Conservation (phyloP, 768 basidiomycete species). For the Mycena kentingensis region DNA sequence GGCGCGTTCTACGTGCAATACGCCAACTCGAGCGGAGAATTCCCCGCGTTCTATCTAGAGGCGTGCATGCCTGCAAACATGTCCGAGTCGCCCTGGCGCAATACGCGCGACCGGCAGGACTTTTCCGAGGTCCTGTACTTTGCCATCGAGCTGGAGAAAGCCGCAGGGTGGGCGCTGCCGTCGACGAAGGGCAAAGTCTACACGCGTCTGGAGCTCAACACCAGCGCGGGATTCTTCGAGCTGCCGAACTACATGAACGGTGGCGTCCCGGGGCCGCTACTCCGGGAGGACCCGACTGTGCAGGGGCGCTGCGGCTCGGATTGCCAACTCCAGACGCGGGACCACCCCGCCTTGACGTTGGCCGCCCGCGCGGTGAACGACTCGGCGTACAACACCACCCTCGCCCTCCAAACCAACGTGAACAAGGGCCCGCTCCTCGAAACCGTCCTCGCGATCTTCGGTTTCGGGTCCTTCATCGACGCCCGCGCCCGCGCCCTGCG, state of each 20-base stretch:
- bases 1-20: constrained; percentile 1
- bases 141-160: background rate
- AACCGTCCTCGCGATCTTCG: background rate
- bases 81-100: background rate
- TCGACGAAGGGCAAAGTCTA: background rate
- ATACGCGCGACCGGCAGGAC: background rate
- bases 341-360: background rate
- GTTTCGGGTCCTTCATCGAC: constrained; percentile 1
- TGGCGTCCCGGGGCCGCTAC: background rate
- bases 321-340: background rate
- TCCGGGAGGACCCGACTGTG: background rate
- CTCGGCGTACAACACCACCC: background rate
- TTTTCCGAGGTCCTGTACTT: constrained; percentile 1
- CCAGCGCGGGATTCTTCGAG: background rate
- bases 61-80: constrained; percentile 1
- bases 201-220: background rate
- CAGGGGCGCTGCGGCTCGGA: background rate
- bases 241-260: constrained; percentile 1
- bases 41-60: constrained; percentile 1
- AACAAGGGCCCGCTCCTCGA: background rate
- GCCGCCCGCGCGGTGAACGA: background rate
- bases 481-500: background rate
- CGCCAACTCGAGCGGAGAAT: background rate
- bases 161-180: background rate
- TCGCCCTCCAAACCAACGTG: background rate